Base-by-base conservation (phyloP, 176 grass and related monocot species). In the Eleusine coracana region DNA sequence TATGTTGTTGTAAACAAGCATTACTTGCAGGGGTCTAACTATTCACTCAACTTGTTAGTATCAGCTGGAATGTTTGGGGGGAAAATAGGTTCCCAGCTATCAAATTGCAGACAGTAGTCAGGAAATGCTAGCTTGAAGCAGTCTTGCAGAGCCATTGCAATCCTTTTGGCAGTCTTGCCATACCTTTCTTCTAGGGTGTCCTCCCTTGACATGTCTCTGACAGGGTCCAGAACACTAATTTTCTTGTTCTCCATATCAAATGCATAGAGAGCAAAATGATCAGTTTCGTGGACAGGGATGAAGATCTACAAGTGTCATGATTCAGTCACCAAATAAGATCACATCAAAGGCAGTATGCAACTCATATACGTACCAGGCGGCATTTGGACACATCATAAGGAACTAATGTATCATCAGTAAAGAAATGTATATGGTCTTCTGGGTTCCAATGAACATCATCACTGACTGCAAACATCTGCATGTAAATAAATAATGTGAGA, bases 301-400 rank as follows among this genome's bases (percentile, higher is more conserved):
- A 73, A 73, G 0, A 51, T 73, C 45, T 73, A 5, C 4, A 73
- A 7, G 55, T 34, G 31, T 34, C 1, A 34, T 34, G 31, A 34
- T 34, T 34, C 31, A 34, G 31, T 34, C 31, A 34, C 31, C 31
- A 34, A 34, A 34, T 34, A 34, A 34, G 31, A 34, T 34, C 31
- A 3, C 4, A 45, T 12, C 3, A 3, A 2, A 5, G 40, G 7
- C 40, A 7, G 3, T 11, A 2, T 0, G 0, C 12, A 3, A 1
- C 0, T 0, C 3, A n/a, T 59, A 1, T 10, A 9, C 25, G 7
- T 51, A 73, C 70, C 70, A 73, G 2, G 0, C 3, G 44, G 7
- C 69, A 48, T 16, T 45, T 8, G 6, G 5, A 29, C 1, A 73
- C 45, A 52, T 73, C 45, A 0, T 73, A 73, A 3, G 44, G 46